A percentile compares a stretch with the other conserved stretches of the same genome.
Conservation (phyloP, 2,329 filamentous ascomycete genomes). For the Zarea fungicola region DNA sequence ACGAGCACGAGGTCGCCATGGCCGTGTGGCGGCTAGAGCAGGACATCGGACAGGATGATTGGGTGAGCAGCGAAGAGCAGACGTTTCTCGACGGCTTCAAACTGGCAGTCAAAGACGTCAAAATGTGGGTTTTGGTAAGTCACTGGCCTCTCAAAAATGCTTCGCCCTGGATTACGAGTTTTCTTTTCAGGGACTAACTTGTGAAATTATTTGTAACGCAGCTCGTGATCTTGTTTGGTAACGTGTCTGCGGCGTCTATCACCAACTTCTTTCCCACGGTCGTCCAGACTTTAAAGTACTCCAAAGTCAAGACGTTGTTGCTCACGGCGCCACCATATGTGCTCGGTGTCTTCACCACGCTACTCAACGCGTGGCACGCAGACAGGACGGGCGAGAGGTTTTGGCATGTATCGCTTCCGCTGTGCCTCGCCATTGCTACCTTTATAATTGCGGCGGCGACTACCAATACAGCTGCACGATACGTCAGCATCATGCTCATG, state of each 20-base stretch:
- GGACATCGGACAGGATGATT: conserved; percentile 61
- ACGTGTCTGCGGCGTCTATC: conserved; percentile 51
- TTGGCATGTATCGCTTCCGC: conserved; percentile 28
- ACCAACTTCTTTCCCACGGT: conserved; percentile 43
- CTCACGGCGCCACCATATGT: conserved; percentile 27
- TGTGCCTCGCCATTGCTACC: conserved; percentile 18
- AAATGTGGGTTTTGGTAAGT: conserved; percentile 52
- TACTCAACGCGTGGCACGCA: conserved; percentile 32
- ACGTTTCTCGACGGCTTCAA: conserved; percentile 46
- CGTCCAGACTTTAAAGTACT: conserved; percentile 21
- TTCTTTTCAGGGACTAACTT: background rate
- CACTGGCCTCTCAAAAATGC: no score
- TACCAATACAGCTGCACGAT: conserved; percentile 17
- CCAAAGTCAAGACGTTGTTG: conserved; percentile 21
- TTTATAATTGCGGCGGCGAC: conserved; percentile 21
- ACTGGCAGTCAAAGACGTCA: conserved; percentile 50
- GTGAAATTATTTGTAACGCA: conserved; percentile 21
- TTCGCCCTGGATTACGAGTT: background rate
- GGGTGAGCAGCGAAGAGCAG: conserved; percentile 50
- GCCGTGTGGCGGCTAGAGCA: conserved; percentile 52
- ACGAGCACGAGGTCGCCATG: conserved; percentile 31
- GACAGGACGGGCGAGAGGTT: conserved; percentile 34
- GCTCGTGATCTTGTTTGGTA: conserved; percentile 52
- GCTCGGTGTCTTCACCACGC: conserved; percentile 21
- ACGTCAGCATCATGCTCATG: conserved; percentile 67